A percentile compares a stretch with the other conserved stretches of the same genome.
Conservation (phyloP, 768 basidiomycete species). For the Rubroboletus satanas region DNA sequence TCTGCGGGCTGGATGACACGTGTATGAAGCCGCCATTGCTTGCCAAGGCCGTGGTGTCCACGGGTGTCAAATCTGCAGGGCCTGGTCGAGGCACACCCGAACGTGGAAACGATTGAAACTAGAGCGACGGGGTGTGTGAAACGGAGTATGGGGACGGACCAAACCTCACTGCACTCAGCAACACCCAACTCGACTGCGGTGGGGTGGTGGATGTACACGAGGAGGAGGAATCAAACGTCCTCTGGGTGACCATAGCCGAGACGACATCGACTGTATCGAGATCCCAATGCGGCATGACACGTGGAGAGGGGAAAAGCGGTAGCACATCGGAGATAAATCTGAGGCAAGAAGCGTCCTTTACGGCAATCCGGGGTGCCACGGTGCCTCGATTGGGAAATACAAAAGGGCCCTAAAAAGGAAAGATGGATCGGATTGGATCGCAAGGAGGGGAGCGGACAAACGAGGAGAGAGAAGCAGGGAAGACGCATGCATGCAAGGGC, state of each 20-base stretch:
- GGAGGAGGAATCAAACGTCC: slow-evolving; percentile 7
- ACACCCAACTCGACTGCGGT: slow-evolving; percentile 21
- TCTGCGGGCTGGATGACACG: slow-evolving; percentile 20
- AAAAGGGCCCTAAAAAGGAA: slow-evolving; percentile 13
- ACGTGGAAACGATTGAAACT: slow-evolving; percentile 11
- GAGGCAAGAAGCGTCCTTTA: slow-evolving; percentile 14
- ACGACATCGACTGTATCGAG: slow-evolving; percentile 10
- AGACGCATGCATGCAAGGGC: slow-evolving; percentile 17
- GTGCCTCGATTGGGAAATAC: slow-evolving; percentile 17
- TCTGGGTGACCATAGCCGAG: background rate
- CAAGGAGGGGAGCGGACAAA: background rate
- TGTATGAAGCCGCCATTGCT: slow-evolving; percentile 4
- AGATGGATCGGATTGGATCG: slow-evolving; percentile 17
- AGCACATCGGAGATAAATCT: slow-evolving; percentile 29
- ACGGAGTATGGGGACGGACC: background rate
- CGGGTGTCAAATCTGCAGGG: slow-evolving; percentile 9
- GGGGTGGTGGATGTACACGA: slow-evolving; percentile 12
- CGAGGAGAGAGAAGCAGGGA: background rate
- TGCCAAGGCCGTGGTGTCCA: slow-evolving; percentile 21
- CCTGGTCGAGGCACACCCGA: slow-evolving; percentile 2
- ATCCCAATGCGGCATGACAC: slow-evolving; percentile 23
- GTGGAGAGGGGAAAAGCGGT: slow-evolving; percentile 12
- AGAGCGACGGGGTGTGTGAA: background rate
- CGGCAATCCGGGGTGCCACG: slow-evolving; percentile 32
- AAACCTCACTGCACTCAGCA: background rate